A percentile compares a stretch with the other conserved stretches of the same genome.
phyloP scores from a whole-genome alignment of 305 asterid genomes.

The Fraxinus sp. region DNA sequence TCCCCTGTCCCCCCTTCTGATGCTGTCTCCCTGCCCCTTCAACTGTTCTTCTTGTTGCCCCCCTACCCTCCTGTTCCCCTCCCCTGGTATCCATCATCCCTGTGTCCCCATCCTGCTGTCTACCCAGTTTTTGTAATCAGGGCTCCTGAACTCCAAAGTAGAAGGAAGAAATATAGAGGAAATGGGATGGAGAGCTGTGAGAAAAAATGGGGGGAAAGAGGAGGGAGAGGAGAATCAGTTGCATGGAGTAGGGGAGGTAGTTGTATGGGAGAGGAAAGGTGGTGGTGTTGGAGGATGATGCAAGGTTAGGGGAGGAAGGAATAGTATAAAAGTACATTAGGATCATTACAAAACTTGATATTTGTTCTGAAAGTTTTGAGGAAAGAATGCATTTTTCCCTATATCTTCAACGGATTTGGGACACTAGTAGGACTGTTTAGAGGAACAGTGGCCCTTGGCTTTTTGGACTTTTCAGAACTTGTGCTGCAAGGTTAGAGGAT shows the following conservation, averaged over 20 bases:
- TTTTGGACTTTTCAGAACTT: background rate
- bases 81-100: background rate
- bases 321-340: background rate
- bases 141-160: background rate
- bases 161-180: background rate
- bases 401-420: background rate
- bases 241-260: background rate
- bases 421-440: background rate
- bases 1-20: background rate
- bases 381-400: background rate
- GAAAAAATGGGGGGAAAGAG: background rate
- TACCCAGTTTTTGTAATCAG: background rate
- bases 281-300: background rate
- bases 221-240: background rate
- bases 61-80: background rate
- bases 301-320: background rate
- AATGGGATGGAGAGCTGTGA: background rate
- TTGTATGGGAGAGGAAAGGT: background rate
- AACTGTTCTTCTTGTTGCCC: background rate
- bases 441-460: background rate
- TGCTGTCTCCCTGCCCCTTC: background rate
- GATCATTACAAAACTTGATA: background rate
- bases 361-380: background rate
- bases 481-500: background rate
- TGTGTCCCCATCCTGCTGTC: background rate